Evolutionary conservation across 768 basidiomycete species (phyloP), one percentile per base, ranked within the genome.

Genomic region (Tephrocybe sp.): DNA sequence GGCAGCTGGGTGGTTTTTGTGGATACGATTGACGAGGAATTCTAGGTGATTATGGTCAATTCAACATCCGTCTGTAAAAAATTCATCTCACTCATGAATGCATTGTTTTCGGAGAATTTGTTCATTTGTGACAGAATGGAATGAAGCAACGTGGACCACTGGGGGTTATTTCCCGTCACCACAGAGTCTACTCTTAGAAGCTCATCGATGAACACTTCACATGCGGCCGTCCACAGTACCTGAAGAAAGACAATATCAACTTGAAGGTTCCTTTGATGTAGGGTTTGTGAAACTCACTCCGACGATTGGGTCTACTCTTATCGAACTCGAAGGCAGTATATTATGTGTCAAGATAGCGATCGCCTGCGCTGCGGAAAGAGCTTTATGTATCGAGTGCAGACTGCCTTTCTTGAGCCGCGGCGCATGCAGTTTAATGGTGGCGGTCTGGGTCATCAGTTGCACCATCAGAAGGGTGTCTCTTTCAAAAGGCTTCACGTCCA

Each of bases 361-460:
- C 16, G 47, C 27, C 24, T 55, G 55, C 16, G 58, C 58, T 12
- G 55, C 49, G 35, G 27, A 22, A 15, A 60, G 56, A n/a, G 48
- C 35, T 25, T 53, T 54, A 16, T 57, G 51, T 27, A 55, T 44
- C 11, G 58, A 57, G n/a, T 22, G 44, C 43, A 39, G 24, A 25
- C 57, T 41, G 35, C 58, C 58, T 27, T 51, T 35, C 19, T 45
- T 36, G 12, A 53, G 18, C 4, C 44, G 51, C 5, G 47, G 44
- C 2, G 46, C 28, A 47, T 60, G 55, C 48, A 64, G 47, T 41
- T 60, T 64, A 42, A 72, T 70, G 11, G 60, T 65, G 19, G 73
- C 71, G 9, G 60, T 59, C 26, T 66, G 64, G 5, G 64, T 60
- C 38, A 73, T 58, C 37, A 69, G 64, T 32, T 70, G 66, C 13